Base-by-base conservation (phyloP, 768 basidiomycete species). In the Calocybe indica region DNA sequence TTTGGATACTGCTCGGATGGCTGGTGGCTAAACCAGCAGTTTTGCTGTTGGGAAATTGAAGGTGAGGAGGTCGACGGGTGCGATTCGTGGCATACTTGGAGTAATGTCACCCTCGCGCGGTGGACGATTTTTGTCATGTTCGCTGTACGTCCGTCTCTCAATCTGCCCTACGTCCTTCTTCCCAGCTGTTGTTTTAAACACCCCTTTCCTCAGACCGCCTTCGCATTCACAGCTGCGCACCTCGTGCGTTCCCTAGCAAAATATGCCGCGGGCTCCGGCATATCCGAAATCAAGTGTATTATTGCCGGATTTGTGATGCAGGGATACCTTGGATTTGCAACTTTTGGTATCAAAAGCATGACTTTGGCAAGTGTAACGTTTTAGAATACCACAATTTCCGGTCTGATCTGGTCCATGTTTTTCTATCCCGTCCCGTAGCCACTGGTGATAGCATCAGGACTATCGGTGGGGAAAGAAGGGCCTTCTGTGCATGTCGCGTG, bases 11-110 rank as follows among this genome's bases (percentile, higher is more conserved):
- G 96, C 67, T 75, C 81, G 3, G 91, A 93, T 55, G 94, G 91
- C 1, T 99, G 96, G 96, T 99, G 96, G 95, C 64, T 99, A 47
- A 96, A 94, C 65, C 85, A 92, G 58, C 90, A 96, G 59, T 97
- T 97, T 63, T 99, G 96, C 67, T 99, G 96, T 62, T 93, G 94
- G 85, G 96, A 97, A 61, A 83, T 97, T 46, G 91, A 92, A 52
- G 76, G 73, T 5, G 85, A 85, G 39, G 88, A 85, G 53, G 76
- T 80, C 12, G 85, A 83, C 46, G 83, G 79, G 10, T 99, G 96
- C 63, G 77, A 87, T 4, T 92, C 90, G 39, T 99, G 96, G 96
- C 82, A 85, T 62, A 69, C 85, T 36, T 98, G 96, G 96, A 83
- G 91, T 60, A 69, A 76, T 47, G 71, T 86, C 51, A 69, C 79